Evolutionary conservation across 225 moss, liverwort and hornwort species (phyloP), one percentile per base, ranked within the genome.

Genomic region (Polytrichum commune): DNA sequence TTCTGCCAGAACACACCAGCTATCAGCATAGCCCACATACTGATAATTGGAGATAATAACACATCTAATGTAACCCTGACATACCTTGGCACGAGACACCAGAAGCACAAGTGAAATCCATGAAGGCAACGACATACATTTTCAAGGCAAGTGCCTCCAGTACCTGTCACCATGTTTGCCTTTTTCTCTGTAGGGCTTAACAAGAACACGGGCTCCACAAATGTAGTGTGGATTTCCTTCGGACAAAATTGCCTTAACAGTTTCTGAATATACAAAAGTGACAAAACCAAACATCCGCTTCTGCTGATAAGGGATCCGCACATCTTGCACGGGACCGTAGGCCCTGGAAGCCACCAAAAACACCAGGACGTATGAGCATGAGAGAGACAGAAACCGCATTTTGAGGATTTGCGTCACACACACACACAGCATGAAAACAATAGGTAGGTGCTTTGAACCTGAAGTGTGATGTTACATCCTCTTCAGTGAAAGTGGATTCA

Each of bases 151-250:
- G 24, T 2, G 58, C 22, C 22, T 23, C n/a, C n/a, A 23, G 55
- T 76, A 96, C 96, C 96, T 93, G 86, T 96, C 96, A 69, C 96
- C 96, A 73, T 96, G 96, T 78, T 96, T 96, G 74, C 96, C 96
- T 74, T 96, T 96, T 74, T 96, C 96, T 86, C 96, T 86, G 79
- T 96, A 96, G 38, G 96, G 96, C 78, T 96, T 96, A 72, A 96
- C 97, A 53, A 94, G 92, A 54, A 97, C 97, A 33, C 93, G 94
- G 38, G 97, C 97, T 10, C 97, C 97, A 81, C 97, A 97, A 46
- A 94, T 97, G 74, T 98, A 94, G 69, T 98, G 97, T 7, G 97
- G 97, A 54, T 96, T 96, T 13, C 96, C 96, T 86, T 96, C 96
- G 13, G 96, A 93, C 82, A 96, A 83, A 78, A 96, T 96, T 55